These are phyloP conservation scores for Rhizopogon roseolus DNA, from an alignment of 768 basidiomycete species.

Conservation along the genomic window DNA sequence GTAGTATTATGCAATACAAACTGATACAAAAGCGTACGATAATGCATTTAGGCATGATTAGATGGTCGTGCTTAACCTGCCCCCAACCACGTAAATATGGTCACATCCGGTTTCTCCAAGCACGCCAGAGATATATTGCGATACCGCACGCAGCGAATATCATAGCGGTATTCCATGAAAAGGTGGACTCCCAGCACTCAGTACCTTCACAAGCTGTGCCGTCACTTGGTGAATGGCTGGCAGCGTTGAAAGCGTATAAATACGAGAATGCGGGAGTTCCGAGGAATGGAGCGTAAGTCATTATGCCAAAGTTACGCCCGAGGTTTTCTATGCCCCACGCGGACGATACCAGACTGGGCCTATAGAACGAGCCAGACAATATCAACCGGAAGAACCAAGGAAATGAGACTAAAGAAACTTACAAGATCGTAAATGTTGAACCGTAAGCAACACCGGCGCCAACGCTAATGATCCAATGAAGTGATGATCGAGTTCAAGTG, in stretches of 20 bases:
- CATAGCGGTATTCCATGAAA: conserved; percentile 42
- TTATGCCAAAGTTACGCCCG: conserved; percentile 72
- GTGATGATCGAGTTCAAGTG: neutral
- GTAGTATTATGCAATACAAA: no score
- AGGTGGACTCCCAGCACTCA: conserved; percentile 65
- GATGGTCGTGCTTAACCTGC: neutral
- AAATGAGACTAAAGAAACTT: conserved; percentile 23
- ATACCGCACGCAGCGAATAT: conserved; percentile 40
- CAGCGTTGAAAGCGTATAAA: conserved; percentile 68
- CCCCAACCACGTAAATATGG: neutral
- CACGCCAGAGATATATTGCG: conserved; percentile 52
- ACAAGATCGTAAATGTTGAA: conserved; percentile 66
- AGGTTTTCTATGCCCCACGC: conserved; percentile 69
- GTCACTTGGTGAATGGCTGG: conserved; percentile 36
- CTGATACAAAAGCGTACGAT: no score
- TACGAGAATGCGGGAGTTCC: conserved; percentile 78
- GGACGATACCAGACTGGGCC: conserved; percentile 66
- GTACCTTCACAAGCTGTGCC: conserved; percentile 50
- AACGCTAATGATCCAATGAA: conserved; percentile 33
- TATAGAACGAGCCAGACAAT: conserved; percentile 18
- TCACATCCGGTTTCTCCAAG: conserved; percentile 57
- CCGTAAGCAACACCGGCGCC: conserved; percentile 71
- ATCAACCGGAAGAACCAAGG: neutral
- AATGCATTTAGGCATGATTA: neutral
- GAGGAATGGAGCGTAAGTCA: conserved; percentile 71